Evolutionary conservation across 148 eudicot species (phyloP).

Genomic region (Pharnaceum exiguum): DNA sequence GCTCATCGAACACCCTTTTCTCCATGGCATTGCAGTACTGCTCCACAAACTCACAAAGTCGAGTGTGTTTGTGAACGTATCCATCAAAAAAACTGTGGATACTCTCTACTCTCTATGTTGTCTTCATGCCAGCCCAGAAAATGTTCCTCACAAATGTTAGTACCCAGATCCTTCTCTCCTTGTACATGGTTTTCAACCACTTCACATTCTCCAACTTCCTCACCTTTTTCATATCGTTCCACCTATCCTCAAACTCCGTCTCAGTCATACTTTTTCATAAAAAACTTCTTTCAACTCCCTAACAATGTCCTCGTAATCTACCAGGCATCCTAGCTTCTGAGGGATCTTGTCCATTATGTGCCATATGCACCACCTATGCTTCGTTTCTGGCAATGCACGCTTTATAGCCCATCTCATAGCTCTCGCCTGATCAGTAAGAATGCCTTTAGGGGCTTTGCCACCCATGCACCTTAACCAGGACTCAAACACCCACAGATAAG

Average conservation of each 20-base stretch:
- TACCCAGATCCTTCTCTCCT: neutral
- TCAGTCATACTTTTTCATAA: neutral
- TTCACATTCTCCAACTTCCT: no score
- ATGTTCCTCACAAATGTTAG: neutral
- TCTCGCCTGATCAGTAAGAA: neutral
- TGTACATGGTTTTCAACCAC: neutral
- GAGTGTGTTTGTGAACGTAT: neutral
- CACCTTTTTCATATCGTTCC: no score
- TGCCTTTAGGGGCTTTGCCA: neutral
- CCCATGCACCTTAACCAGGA: neutral
- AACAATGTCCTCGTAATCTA: neutral
- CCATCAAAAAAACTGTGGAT: neutral
- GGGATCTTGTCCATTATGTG: neutral
- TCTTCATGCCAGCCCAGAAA: neutral
- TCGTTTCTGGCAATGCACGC: neutral
- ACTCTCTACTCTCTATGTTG: neutral
- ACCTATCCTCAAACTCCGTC: neutral
- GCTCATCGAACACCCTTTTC: neutral
- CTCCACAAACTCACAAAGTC: neutral
- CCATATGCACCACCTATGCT: constrained; percentile 6
- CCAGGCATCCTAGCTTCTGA: neutral
- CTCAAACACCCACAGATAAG: neutral
- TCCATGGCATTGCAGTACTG: neutral
- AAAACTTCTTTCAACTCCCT: no score
- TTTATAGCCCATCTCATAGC: constrained; percentile 14